Conservation (phyloP, 495 filamentous ascomycete species). For the Neurospora sp. region DNA sequence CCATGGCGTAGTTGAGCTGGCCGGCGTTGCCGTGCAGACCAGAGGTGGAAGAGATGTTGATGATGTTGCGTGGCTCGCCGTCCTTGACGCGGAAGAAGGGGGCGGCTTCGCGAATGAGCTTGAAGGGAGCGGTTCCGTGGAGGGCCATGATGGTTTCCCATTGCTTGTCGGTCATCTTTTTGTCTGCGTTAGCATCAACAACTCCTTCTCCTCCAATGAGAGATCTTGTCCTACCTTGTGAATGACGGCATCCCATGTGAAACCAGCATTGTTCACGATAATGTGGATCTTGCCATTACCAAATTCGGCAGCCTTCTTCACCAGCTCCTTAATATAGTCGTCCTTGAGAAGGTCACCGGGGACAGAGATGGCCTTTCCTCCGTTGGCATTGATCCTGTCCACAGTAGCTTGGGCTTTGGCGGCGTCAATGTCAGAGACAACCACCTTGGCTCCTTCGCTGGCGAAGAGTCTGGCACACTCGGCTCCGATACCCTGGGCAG, state of each 20-base stretch:
- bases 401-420: slow-evolving; percentile 56
- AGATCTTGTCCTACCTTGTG: slow-evolving; percentile 51
- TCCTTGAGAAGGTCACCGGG: slow-evolving; percentile 64
- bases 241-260: slow-evolving; percentile 85
- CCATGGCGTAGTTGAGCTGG: slow-evolving; percentile 76
- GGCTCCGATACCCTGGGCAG: slow-evolving; percentile 83
- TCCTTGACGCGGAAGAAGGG: slow-evolving; percentile 83
- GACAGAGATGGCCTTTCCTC: slow-evolving; percentile 58
- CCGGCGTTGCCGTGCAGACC: slow-evolving; percentile 78
- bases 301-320: slow-evolving; percentile 67
- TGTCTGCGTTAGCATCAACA: not conserved
- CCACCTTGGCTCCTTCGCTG: slow-evolving; percentile 74
- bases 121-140: slow-evolving; percentile 76
- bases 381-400: slow-evolving; percentile 51
- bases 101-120: slow-evolving; percentile 64
- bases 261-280: slow-evolving; percentile 79
- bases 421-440: slow-evolving; percentile 72
- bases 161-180: slow-evolving; percentile 76
- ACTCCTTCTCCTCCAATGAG: not conserved
- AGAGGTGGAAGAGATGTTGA: slow-evolving; percentile 73
- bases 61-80: slow-evolving; percentile 62
- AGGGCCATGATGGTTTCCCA: slow-evolving; percentile 78
- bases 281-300: slow-evolving; percentile 80
- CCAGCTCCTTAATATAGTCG: slow-evolving; percentile 54
- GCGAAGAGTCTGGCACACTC: slow-evolving; percentile 73